Conservation (phyloP, 768 basidiomycete genomes). For the Agrocybe praecox region DNA sequence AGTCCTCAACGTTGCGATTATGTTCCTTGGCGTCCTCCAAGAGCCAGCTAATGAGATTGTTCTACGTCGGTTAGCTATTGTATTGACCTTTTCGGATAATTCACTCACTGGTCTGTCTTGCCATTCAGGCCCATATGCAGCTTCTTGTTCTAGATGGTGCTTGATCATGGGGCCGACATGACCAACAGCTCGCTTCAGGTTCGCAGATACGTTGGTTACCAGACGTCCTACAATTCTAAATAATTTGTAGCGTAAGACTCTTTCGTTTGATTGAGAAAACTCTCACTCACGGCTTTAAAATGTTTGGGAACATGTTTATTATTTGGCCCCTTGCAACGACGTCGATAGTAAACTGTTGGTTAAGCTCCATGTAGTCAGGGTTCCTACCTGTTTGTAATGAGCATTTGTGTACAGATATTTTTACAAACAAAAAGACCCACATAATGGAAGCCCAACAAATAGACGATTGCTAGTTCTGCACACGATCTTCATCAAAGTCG, state of each 20-base stretch:
- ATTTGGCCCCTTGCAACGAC: constrained; percentile 8
- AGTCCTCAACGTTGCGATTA: constrained; percentile 15
- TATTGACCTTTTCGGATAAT: not conserved
- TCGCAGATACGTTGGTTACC: constrained; percentile 3
- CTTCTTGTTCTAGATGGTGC: not conserved
- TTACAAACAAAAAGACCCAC: not conserved
- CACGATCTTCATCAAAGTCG: constrained; percentile 4
- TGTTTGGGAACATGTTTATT: constrained; percentile 11
- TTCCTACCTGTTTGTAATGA: constrained; percentile 10
- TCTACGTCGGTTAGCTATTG: constrained; percentile 10
- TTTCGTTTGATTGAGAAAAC: not conserved
- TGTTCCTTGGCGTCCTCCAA: constrained; percentile 26
- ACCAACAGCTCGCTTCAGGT: constrained; percentile 1
- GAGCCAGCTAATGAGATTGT: constrained; percentile 28
- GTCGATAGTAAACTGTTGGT: constrained; percentile 10
- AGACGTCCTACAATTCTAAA: constrained; percentile 8
- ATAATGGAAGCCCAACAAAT: constrained; percentile 7
- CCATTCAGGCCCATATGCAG: not conserved
- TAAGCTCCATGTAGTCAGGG: constrained; percentile 14
- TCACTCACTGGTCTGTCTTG: constrained; percentile 4
- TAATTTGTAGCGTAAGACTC: not conserved
- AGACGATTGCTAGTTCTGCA: constrained; percentile 6
- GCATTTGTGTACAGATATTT: not conserved
- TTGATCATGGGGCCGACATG: constrained; percentile 4
- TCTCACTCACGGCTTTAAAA: constrained; percentile 12